These are phyloP conservation scores for Picea mariana DNA, from an alignment of 83 land plant genomes.

Conservation along the genomic window DNA sequence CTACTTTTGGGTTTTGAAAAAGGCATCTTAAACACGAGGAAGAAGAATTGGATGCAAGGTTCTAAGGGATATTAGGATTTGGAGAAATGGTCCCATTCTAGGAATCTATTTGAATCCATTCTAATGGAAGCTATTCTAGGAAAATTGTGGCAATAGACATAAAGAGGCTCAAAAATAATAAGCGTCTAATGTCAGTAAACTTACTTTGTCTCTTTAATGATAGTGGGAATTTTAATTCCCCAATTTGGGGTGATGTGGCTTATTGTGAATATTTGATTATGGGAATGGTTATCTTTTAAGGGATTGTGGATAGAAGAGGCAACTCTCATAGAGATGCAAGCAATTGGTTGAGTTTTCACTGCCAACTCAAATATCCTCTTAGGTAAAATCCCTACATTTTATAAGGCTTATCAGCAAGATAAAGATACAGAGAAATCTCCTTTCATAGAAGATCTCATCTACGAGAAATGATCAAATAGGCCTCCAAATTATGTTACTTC, in stretches of 20 bases:
- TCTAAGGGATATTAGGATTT: no score
- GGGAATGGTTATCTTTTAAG: slow-evolving; percentile 3
- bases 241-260: slow-evolving; percentile 12
- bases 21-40: no score
- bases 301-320: slow-evolving; percentile 8
- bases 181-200: background rate
- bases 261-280: background rate
- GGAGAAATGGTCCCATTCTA: no score
- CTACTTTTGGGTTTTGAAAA: no score
- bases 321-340: background rate
- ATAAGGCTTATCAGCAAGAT: slow-evolving; percentile 14
- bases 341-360: background rate
- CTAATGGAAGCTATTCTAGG: no score
- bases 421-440: slow-evolving; percentile 5
- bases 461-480: background rate
- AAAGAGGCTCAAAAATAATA: no score
- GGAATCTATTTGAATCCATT: no score
- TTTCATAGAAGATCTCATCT: slow-evolving; percentile 5
- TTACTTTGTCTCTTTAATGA: slow-evolving; percentile 1
- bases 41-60: no score
- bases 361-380: slow-evolving; percentile 5
- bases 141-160: no score
- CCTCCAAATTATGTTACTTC: slow-evolving; percentile 7
- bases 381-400: slow-evolving; percentile 16
- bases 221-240: slow-evolving; percentile 1